Evolutionary conservation across 2,329 filamentous ascomycete species (phyloP), one percentile per base, ranked within the genome.

Genomic region (Pestalotiopsis sp.): DNA sequence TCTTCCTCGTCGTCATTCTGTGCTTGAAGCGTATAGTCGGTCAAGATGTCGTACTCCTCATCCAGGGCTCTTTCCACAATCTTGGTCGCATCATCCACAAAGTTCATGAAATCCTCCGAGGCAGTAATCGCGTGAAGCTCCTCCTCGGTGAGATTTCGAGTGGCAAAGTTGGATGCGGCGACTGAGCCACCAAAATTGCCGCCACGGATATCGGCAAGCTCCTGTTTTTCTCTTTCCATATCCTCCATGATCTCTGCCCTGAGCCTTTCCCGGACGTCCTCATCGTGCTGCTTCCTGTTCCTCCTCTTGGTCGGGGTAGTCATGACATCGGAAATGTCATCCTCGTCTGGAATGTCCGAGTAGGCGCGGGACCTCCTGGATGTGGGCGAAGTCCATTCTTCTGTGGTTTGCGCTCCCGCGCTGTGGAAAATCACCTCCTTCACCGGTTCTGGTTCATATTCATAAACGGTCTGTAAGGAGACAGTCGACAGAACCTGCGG

Each of bases 61-160:
- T 98, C 96, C 71, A 99, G 83, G 4, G 96, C 95, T 75, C 96
- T 89, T 82, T 99, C 96, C 73, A 99, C 95, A 62, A 99, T 94
- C 80, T 98, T 99, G 67, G 94, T 97, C 24, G 95, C 98, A 73
- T 94, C 89, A 75, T 99, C 96, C 38, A 99, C 89, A 76, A 99
- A 99, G 73, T 97, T 94, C 69, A 96, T 86, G 77, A 99, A 99
- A 64, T 98, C 96, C 38, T 95, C 90, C 0, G 95, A 98, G 66
- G 92, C 92, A 26, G 94, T 96, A 30, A 98, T 94, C 5, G 95
- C 96, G 72, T 92, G 90, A 52, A 98, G 84, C 78, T 99, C 97
- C 74, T 98, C 96, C 17, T 87, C 84, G 2, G 90, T 94, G 62
- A 99, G 85, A 39, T 91, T 89, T 75, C 95, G 89, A 62, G 92